Evolutionary conservation across 1,139 yeast species (phyloP).

Genomic region (Meyerozyma athensensis): DNA sequence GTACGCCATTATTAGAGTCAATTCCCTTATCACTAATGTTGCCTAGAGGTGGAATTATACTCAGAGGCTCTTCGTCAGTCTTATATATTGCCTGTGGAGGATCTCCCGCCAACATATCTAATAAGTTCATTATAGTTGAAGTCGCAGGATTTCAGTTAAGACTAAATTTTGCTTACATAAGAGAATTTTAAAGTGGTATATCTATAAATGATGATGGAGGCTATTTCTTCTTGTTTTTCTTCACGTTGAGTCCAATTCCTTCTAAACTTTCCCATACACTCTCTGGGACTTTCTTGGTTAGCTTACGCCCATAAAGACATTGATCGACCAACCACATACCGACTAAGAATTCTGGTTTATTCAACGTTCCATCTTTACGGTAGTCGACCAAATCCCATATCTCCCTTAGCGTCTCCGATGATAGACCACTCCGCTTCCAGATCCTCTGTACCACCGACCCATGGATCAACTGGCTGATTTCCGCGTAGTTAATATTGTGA

Average conservation of each 20-base stretch:
- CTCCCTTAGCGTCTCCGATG: constrained; percentile 54
- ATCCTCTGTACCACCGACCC: constrained; percentile 69
- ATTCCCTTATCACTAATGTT: neutral
- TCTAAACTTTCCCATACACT: constrained; percentile 67
- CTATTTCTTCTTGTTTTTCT: constrained; percentile 27
- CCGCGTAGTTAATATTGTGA: constrained; percentile 31
- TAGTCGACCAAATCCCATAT: constrained; percentile 83
- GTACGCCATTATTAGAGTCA: neutral
- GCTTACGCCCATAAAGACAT: constrained; percentile 86
- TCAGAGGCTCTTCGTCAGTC: neutral
- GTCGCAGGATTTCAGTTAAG: neutral
- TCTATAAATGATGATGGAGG: neutral
- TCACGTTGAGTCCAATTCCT: constrained; percentile 38
- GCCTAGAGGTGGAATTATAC: neutral
- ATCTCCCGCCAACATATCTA: constrained; percentile 4
- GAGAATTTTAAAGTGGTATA: neutral
- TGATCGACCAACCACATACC: constrained; percentile 98
- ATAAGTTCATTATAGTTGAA: constrained; percentile 8
- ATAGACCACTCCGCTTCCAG: constrained; percentile 75
- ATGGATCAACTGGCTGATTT: constrained; percentile 43
- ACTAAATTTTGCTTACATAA: neutral
- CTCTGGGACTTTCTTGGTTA: constrained; percentile 60
- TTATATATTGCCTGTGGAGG: constrained; percentile 2
- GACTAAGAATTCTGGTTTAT: constrained; percentile 76
- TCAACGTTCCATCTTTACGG: constrained; percentile 70